Percentiles rank a stretch among this genome's conserved stretches.
These are phyloP conservation scores for Globisporangium recalcitrans DNA, from an alignment of 352 stramenopile species.

Conservation along the genomic window DNA sequence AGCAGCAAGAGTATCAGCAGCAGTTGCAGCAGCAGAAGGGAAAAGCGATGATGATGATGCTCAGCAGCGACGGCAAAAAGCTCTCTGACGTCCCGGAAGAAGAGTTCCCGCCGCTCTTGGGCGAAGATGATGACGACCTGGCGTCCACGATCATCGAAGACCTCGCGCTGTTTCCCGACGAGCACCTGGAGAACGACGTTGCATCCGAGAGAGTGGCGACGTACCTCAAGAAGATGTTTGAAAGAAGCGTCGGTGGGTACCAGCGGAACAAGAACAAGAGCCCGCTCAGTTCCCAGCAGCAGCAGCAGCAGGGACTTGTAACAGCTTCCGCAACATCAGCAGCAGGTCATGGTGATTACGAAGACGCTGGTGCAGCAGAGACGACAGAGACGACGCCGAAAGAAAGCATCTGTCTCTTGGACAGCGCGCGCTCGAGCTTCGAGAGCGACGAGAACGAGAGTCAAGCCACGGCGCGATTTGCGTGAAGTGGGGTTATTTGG, in stretches of 20 bases:
- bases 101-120: slow-evolving; percentile 16
- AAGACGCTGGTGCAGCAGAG: background rate
- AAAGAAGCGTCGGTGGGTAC: background rate
- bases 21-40: background rate
- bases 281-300: background rate
- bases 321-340: background rate
- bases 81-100: slow-evolving; percentile 9
- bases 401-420: slow-evolving; percentile 2
- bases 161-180: slow-evolving; percentile 17
- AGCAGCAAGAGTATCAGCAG: background rate
- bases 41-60: background rate
- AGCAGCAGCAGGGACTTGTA: background rate
- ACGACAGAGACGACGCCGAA: background rate
- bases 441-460: background rate
- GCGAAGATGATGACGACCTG: slow-evolving; percentile 27
- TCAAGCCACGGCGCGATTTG: background rate
- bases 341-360: background rate
- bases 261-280: background rate
- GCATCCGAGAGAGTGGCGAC: background rate
- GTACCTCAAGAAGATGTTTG: slow-evolving; percentile 11
- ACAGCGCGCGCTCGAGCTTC: background rate
- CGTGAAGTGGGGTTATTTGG: background rate
- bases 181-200: background rate
- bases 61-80: slow-evolving; percentile 18
- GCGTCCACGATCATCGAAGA: slow-evolving; percentile 33